Base-by-base conservation (phyloP, 805 yeast species). In the Candida insectalens region DNA sequence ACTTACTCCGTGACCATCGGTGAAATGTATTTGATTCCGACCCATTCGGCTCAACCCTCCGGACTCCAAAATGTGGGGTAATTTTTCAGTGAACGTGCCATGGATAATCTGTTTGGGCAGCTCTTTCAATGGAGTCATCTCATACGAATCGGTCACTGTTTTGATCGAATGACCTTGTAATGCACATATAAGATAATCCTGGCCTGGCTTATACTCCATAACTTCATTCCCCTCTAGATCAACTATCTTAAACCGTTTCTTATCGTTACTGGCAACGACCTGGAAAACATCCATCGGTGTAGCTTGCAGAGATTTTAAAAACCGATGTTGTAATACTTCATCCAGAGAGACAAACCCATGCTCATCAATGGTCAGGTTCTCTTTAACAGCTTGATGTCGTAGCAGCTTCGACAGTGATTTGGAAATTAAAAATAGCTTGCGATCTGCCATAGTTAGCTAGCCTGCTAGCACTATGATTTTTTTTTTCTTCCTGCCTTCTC, bases 121-220 rank as follows among this genome's bases (percentile, higher is more conserved):
- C 4, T 67, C 62, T 0, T 22, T 12, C 6, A 52, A 16, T 29
- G 30, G 2, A 28, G 32, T 14, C 51, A 39, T n/a, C 47, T 47
- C 29, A 75, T 47, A 25, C 50, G 61, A 30, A 34, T 50, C 19
- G 73, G 53, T 19, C 1, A 76, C 61, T 0, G 46, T 37, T 22
- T 53, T 50, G 4, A 89, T 58, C 0, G 94, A 76, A 54, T 92
- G 98, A 4, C 98, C 98, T 55, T 92, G 98, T 34, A 79, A 78
- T 3, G 98, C 97, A 50, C 96, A 74, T n/a, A 89, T 72, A 8
- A 33, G 47, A 9, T 51, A 56, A 4, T 45, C 58, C 51, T 56
- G 7, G 45, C 45, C 4, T 28, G 30, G 25, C 9, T 29, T 26
- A 20, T 35, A 40, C n/a, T 20, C 23, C 7, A 13, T 10, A 4